Conservation (phyloP, 2,329 filamentous ascomycete genomes). For the Alternaria conjuncta region DNA sequence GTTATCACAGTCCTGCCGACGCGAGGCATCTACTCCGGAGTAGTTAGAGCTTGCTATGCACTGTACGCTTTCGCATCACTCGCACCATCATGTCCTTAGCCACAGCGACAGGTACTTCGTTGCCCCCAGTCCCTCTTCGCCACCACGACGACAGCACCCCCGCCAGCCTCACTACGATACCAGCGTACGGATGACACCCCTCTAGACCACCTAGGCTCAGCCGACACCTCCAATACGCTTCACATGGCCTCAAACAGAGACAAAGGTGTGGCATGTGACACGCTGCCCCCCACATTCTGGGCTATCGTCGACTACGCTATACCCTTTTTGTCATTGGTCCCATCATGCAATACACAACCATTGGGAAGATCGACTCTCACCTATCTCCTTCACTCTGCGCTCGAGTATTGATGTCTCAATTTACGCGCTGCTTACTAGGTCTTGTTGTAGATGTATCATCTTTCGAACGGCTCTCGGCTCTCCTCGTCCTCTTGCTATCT, state of each 20-base stretch:
- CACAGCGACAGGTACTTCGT: background rate
- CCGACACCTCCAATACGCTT: conserved; percentile 14
- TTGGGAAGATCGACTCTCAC: background rate
- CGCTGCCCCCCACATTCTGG: conserved; percentile 26
- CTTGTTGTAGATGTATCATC: background rate
- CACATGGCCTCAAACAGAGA: conserved; percentile 23
- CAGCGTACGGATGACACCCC: conserved; percentile 30
- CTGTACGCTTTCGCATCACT: background rate
- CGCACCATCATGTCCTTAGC: background rate
- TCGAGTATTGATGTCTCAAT: background rate
- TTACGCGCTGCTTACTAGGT: background rate
- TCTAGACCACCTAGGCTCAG: conserved; percentile 21
- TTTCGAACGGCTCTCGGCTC: background rate
- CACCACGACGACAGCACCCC: background rate
- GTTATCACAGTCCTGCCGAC: background rate
- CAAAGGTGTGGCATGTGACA: conserved; percentile 31
- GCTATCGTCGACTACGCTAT: conserved; percentile 7
- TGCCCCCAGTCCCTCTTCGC: background rate
- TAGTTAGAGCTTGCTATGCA: background rate
- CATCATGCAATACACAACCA: conserved; percentile 9
- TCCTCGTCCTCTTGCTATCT: background rate
- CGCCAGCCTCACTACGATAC: conserved; percentile 5
- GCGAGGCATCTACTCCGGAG: background rate
- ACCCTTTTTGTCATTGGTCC: conserved; percentile 6
- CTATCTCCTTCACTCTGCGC: background rate